Evolutionary conservation across 495 filamentous ascomycete genomes (phyloP), one percentile per base, ranked within the genome.

Genomic region (Daldinia grandis): DNA sequence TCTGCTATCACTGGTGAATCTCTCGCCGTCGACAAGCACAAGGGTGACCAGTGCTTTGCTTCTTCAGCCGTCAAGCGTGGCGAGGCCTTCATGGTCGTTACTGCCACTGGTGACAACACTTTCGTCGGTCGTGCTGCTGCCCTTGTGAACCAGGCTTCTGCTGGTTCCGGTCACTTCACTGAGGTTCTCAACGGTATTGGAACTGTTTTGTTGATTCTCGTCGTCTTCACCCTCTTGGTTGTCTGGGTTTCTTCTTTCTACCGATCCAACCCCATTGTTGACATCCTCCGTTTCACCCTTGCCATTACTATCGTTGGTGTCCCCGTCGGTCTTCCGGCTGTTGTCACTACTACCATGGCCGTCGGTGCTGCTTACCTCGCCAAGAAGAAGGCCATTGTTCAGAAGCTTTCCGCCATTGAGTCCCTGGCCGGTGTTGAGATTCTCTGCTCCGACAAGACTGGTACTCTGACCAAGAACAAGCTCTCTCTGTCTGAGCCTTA

Each of bases 381-480:
- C 63, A 94, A 92, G 83, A 95, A 96, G 85, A 93, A 96, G 82
- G 94, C 94, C 30, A 97, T 97, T 75, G 94, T 97, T 74, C 94
- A 97, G 84, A 97, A 97, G 84, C 88, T 97, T 58, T 94, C 92
- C 49, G 94, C 94, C 58, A 97, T 97, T 67, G 94, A 97, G 82
- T 97, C 94, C 24, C 83, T 97, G 61, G 94, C 94, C 74, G 94
- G 92, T 85, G 94, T 97, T 62, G 93, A 97, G 83, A 96, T 97
- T 79, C 89, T 97, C 68, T 98, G 94, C 86, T 98, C 94, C 47
- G 94, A 98, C 84, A 98, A 98, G 86, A 97, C 93, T 57, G 93
- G 93, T 90, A 96, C 90, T 63, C 81, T 97, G 68, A 97, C 93
- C 74, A 94, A 93, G 83, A 97, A 97, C 85, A 95, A 94, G 81